Evolutionary conservation across 2,329 filamentous ascomycete species (phyloP).

Genomic region (Cladobotryum protrusum): DNA sequence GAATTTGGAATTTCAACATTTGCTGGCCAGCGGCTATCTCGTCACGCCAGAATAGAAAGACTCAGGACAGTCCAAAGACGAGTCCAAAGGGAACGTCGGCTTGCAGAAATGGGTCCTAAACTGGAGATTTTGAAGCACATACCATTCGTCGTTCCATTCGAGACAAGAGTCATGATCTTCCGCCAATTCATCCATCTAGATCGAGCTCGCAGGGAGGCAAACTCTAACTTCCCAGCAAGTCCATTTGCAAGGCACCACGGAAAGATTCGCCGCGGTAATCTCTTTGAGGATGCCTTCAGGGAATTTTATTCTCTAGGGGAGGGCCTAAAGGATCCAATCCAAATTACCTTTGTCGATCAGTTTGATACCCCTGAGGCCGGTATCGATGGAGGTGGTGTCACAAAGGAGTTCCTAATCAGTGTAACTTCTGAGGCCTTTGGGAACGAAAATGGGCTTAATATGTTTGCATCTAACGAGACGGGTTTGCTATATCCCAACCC

Average conservation of each 20-base stretch:
- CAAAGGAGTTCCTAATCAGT: conserved; percentile 91
- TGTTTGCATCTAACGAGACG: conserved; percentile 80
- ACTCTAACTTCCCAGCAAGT: conserved; percentile 12
- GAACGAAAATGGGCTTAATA: conserved; percentile 39
- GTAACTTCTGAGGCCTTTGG: conserved; percentile 81
- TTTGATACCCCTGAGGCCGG: conserved; percentile 84
- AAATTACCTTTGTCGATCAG: conserved; percentile 91
- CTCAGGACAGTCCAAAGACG: conserved; percentile 59
- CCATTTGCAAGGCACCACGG: conserved; percentile 62
- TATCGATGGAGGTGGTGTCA: conserved; percentile 94
- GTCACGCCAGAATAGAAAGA: conserved; percentile 58
- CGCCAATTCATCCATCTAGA: conserved; percentile 85
- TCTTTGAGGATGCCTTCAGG: conserved; percentile 81
- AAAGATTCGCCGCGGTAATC: conserved; percentile 66
- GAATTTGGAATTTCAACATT: conserved; percentile 27
- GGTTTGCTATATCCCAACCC: conserved; percentile 89
- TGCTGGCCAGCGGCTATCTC: conserved; percentile 54
- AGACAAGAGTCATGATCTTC: conserved; percentile 86
- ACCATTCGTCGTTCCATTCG: conserved; percentile 94
- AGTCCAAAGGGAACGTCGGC: conserved; percentile 60
- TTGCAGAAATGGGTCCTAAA: conserved; percentile 76
- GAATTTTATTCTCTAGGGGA: conserved; percentile 78
- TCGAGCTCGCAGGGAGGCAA: conserved; percentile 21
- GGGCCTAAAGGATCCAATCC: conserved; percentile 86
- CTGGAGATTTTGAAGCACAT: conserved; percentile 91